These are phyloP conservation scores for Cladosporium halotolerans DNA, from an alignment of 2,329 filamentous ascomycete species.

Conservation along the genomic window DNA sequence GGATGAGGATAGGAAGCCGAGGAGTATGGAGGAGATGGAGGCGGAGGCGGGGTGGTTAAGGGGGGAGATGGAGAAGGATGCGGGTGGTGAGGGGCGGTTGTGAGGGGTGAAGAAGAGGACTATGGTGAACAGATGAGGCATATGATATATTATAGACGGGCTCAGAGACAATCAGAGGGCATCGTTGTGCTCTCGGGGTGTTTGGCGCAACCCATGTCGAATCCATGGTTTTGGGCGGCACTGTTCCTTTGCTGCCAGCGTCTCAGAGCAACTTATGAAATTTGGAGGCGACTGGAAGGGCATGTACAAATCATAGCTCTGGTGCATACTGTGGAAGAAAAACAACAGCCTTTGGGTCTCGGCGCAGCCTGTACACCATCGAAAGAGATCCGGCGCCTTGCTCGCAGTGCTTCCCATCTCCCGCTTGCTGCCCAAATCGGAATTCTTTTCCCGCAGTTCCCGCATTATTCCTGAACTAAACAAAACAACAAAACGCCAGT, in stretches of 20 bases:
- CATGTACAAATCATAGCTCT: neutral
- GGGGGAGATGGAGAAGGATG: conserved; percentile 46
- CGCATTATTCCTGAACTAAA: neutral
- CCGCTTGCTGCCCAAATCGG: no score
- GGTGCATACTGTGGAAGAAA: neutral
- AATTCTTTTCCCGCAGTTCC: neutral
- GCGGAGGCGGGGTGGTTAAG: conserved; percentile 67
- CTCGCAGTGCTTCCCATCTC: neutral
- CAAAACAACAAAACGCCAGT: conserved; percentile 3
- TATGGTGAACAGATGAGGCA: neutral
- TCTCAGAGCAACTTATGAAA: no score
- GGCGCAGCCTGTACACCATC: neutral
- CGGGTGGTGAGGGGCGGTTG: conserved; percentile 14
- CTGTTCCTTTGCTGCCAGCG: no score
- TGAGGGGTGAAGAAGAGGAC: neutral
- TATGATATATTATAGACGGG: neutral
- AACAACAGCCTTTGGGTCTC: neutral
- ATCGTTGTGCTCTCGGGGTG: no score
- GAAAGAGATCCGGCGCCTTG: neutral
- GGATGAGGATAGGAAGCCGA: conserved; percentile 55
- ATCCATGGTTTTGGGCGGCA: no score
- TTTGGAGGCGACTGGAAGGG: no score
- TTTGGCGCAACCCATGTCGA: no score
- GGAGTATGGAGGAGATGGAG: conserved; percentile 69
- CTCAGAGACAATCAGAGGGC: no score